phyloP scores from a whole-genome alignment of 257 asterid genomes.

The Nicotiana sylvestris region DNA sequence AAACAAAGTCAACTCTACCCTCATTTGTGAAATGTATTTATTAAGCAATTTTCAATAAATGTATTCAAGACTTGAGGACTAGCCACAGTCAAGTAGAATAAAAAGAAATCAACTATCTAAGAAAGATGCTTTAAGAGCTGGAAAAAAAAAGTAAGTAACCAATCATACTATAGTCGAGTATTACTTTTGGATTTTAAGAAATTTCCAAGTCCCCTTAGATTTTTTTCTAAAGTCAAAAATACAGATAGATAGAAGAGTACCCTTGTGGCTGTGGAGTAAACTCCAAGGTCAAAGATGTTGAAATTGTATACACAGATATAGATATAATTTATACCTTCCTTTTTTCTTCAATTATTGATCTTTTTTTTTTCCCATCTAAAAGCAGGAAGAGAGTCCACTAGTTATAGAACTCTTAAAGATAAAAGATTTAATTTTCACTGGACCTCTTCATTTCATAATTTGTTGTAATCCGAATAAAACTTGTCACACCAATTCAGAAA shows the following conservation, averaged over 20 bases:
- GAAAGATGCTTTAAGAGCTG: background rate
- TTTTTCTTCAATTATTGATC: background rate
- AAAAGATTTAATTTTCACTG: background rate
- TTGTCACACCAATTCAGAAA: background rate
- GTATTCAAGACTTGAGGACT: background rate
- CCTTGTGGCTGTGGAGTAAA: background rate
- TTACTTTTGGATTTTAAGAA: background rate
- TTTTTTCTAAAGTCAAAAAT: background rate
- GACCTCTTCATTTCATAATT: background rate
- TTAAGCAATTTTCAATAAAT: background rate
- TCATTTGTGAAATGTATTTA: background rate
- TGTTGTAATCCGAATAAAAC: background rate
- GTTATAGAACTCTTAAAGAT: background rate
- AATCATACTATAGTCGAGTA: background rate
- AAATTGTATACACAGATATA: background rate
- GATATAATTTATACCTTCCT: too few relatives aligned
- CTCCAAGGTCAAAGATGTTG: background rate
- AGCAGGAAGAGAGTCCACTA: background rate
- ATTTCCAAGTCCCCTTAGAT: background rate
- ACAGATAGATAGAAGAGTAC: background rate
- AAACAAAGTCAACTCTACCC: background rate
- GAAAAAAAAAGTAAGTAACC: background rate
- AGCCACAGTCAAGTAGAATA: background rate
- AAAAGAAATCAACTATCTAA: background rate
- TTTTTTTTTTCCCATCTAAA: background rate